Conservation (phyloP, 1,284 basidiomycete genomes). For the Marasmius sp. region DNA sequence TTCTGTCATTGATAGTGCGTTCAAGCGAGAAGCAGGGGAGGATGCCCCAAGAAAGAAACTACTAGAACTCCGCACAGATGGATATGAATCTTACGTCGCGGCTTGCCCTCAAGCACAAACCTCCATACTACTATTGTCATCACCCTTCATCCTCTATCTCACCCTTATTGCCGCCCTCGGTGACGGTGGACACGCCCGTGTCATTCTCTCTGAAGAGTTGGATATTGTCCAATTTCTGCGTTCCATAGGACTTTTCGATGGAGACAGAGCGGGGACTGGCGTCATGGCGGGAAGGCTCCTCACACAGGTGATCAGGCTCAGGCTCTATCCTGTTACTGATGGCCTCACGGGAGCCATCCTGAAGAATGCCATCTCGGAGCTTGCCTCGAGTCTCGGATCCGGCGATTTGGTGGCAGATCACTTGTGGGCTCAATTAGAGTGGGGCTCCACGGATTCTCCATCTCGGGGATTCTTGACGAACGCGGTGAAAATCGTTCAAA, state of each 20-base stretch:
- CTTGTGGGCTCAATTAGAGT: too few species aligned
- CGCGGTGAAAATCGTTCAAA: too few species aligned
- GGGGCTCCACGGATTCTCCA: too few species aligned
- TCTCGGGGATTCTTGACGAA: too few species aligned
- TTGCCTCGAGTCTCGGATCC: too few species aligned
- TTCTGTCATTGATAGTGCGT: too few species aligned
- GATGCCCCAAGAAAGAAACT: neutral
- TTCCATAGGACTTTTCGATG: neutral
- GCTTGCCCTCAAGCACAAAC: neutral
- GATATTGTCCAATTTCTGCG: neutral
- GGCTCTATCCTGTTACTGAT: neutral
- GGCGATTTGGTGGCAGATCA: too few species aligned
- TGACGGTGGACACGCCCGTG: neutral
- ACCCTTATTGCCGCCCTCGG: neutral
- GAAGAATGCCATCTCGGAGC: too few species aligned
- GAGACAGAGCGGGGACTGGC: neutral
- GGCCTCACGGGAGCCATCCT: neutral
- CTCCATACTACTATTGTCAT: neutral
- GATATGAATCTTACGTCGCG: neutral
- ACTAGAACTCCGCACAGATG: neutral
- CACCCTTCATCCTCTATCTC: neutral
- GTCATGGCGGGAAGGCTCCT: neutral
- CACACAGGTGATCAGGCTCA: neutral
- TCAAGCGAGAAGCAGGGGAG: neutral
- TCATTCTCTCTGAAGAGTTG: neutral